A percentile compares a stretch with the other conserved stretches of the same genome.
phyloP scores from a whole-genome alignment of 2,329 filamentous ascomycete genomes.

The Cladophialophora yegresii region DNA sequence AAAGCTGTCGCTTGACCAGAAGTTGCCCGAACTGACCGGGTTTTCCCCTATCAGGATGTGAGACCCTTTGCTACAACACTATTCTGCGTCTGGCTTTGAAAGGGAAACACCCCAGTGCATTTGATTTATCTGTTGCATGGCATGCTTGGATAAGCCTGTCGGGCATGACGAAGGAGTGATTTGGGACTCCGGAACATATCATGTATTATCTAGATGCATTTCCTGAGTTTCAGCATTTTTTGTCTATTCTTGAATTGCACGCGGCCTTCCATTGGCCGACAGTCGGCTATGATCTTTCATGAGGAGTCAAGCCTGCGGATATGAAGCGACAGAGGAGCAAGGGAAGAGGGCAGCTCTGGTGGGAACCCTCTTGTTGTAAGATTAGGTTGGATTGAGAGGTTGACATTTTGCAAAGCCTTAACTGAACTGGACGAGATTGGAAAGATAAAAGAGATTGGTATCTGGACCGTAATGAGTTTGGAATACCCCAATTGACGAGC shows the following conservation, averaged over 20 bases:
- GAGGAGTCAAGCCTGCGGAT: slow-evolving; percentile 14
- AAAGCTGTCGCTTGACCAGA: slow-evolving; percentile 45
- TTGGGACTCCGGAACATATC: slow-evolving; percentile 19
- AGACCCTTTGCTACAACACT: slow-evolving; percentile 23
- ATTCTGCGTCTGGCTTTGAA: neutral
- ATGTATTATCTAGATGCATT: slow-evolving; percentile 33
- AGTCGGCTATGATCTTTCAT: slow-evolving; percentile 23
- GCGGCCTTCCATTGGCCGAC: slow-evolving; percentile 9
- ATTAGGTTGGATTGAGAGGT: slow-evolving; percentile 16
- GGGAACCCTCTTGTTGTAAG: slow-evolving; percentile 19
- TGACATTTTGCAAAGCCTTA: neutral
- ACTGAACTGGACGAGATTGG: neutral
- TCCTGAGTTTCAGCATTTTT: slow-evolving; percentile 15
- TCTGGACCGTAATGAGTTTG: neutral
- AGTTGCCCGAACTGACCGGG: slow-evolving; percentile 52
- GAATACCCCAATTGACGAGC: neutral
- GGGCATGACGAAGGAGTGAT: neutral
- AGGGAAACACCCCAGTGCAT: neutral
- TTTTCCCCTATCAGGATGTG: slow-evolving; percentile 53
- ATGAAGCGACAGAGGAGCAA: neutral
- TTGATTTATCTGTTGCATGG: neutral
- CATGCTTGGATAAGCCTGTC: slow-evolving; percentile 9
- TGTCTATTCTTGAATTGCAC: slow-evolving; percentile 15
- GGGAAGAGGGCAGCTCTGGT: slow-evolving; percentile 3
- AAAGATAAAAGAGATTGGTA: neutral